phyloP scores from a whole-genome alignment of 257 asterid genomes.

The Nemophila menziesii region DNA sequence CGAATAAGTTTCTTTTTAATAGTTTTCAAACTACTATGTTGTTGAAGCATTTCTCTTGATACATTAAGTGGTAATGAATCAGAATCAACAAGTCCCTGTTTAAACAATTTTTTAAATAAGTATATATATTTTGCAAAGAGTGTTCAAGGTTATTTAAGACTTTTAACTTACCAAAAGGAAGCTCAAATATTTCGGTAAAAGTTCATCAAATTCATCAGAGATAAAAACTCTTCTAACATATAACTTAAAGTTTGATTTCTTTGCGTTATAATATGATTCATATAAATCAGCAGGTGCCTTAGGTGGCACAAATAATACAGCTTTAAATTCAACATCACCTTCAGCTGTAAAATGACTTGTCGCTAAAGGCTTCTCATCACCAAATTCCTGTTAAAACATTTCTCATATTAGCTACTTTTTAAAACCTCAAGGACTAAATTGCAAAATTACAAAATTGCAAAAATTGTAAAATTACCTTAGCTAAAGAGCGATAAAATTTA shows the following conservation, averaged over 20 bases:
- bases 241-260: conserved; percentile 73
- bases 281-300: conserved; percentile 92
- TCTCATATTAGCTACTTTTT: conserved; percentile 1
- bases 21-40: conserved; percentile 89
- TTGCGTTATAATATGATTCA: conserved; percentile 77
- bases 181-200: conserved; percentile 83
- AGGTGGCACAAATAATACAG: conserved; percentile 76
- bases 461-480: conserved; percentile 41
- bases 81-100: conserved; percentile 95
- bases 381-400: conserved; percentile 44
- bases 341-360: conserved; percentile 94
- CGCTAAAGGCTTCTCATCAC: conserved; percentile 73
- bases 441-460: neutral
- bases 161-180: conserved; percentile 59
- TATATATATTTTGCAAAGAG: neutral
- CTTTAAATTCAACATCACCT: conserved; percentile 96
- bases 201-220: conserved; percentile 90
- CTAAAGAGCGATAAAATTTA: conserved; percentile 69
- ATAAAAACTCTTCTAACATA: conserved; percentile 81
- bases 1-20: conserved; percentile 94
- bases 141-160: conserved; percentile 4
- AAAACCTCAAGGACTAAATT: neutral
- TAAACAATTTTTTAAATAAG: neutral
- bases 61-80: conserved; percentile 93
- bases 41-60: conserved; percentile 96